These are phyloP conservation scores for Colletotrichum orchidophilum DNA, from an alignment of 2,329 filamentous ascomycete genomes.

Conservation along the genomic window DNA sequence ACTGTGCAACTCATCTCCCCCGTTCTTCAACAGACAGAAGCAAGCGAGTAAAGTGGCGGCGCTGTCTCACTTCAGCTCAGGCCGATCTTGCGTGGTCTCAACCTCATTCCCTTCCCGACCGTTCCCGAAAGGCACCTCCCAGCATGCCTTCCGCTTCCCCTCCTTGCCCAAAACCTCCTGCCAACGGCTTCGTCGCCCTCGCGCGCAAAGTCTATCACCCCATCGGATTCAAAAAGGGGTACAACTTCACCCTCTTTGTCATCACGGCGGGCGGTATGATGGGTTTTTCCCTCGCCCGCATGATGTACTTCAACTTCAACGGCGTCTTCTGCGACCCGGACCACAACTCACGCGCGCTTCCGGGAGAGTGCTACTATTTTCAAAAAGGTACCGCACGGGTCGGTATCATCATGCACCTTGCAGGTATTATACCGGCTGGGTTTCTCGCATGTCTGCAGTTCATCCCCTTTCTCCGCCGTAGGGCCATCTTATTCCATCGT, in stretches of 20 bases:
- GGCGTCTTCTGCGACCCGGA: constrained; percentile 45
- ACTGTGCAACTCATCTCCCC: background rate
- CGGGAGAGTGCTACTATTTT: constrained; percentile 52
- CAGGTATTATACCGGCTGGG: constrained; percentile 53
- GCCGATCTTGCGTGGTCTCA: background rate
- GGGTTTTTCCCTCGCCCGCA: constrained; percentile 58
- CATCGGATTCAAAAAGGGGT: constrained; percentile 64
- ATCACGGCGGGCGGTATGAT: constrained; percentile 56
- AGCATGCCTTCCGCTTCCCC: constrained; percentile 3
- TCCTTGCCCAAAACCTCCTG: constrained; percentile 19
- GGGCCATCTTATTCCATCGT: constrained; percentile 63
- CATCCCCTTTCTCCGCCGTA: constrained; percentile 56
- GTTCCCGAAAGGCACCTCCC: background rate
- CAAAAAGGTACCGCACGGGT: constrained; percentile 39
- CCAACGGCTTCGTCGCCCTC: constrained; percentile 35
- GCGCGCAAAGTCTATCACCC: constrained; percentile 49
- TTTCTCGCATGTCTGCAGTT: constrained; percentile 59
- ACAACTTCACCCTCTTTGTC: constrained; percentile 66
- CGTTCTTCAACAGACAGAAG: constrained; percentile 22
- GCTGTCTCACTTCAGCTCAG: constrained; percentile 11
- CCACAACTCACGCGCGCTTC: constrained; percentile 36
- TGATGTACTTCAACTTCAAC: constrained; percentile 57
- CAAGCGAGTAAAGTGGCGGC: background rate
- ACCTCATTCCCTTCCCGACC: background rate
- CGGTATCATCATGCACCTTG: constrained; percentile 58